Evolutionary conservation across 495 filamentous ascomycete genomes (phyloP), one percentile per base, ranked within the genome.

Genomic region (Talaromyces adpressus): DNA sequence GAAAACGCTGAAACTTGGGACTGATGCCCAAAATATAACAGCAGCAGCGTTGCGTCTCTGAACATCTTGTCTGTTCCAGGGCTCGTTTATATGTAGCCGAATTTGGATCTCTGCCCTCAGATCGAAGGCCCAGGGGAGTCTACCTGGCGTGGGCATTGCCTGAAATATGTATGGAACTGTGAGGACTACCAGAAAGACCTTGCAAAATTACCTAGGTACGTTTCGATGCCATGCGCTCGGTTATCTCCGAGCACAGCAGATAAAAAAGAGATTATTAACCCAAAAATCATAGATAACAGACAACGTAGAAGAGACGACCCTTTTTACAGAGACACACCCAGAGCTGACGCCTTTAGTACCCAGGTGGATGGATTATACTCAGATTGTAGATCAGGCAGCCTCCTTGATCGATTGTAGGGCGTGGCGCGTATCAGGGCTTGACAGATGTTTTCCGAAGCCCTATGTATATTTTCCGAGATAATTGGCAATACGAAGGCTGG

Each of bases 301-400:
- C 41, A 45, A 18, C 41, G 16, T 16, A 45, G 41, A 18, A 16
- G 41, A 45, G 16, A 16, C 6, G 18, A 45, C 6, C 2, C 6
- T 30, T 30, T 16, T 45, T 6, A n/a, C 41, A 18, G 1, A 18
- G 41, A 18, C 6, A 45, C 41, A 36, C 32, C 0, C 32, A 30
- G 12, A 36, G 9, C 9, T 36, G 32, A 12, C 32, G 8, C 32
- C 32, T 36, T 12, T 2, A 36, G 32, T 9, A 36, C 8, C 32
- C 11, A 36, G 11, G 11, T 36, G 7, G 9, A 51, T 51, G 4
- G 47, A 14, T 0, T 4, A 7, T 22, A 7, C 16, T 18, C 8
- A 53, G 51, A n/a, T 27, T 34, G 9, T 22, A n/a, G 12, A 51
- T 57, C 54, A 57, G 54, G 54, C 27, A 57, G 54, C 54, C 54